Evolutionary conservation across 1,139 yeast genomes (phyloP).

Genomic region (Kurtzmaniella quercitrusa): DNA sequence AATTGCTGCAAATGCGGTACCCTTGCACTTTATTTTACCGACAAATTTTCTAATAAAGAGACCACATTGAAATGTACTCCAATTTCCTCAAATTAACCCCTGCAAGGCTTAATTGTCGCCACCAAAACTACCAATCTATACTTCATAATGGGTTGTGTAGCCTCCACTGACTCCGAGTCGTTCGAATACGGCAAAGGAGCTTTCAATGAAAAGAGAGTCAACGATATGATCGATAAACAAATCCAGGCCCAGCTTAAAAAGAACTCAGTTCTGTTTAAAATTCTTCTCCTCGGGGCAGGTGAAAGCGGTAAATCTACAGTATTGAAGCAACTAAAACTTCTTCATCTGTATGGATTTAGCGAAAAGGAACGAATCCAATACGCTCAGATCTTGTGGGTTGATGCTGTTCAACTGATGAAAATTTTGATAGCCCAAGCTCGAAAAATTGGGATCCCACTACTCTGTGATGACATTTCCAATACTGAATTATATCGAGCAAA

Average conservation of each 20-base stretch:
- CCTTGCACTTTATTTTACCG: background rate
- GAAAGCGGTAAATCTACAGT: conserved; percentile 97
- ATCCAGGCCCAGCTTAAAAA: conserved; percentile 51
- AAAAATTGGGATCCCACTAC: conserved; percentile 53
- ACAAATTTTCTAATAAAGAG: background rate
- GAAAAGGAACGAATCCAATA: conserved; percentile 78
- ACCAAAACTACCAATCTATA: background rate
- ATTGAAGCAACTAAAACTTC: conserved; percentile 81
- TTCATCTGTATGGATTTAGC: conserved; percentile 85
- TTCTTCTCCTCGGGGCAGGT: conserved; percentile 85
- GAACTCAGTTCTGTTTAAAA: conserved; percentile 50
- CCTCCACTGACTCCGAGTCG: conserved; percentile 47
- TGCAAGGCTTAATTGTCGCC: background rate
- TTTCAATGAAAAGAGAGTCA: conserved; percentile 46
- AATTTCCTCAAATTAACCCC: background rate
- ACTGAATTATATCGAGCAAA: conserved; percentile 40
- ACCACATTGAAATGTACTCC: background rate
- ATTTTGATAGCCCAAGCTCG: conserved; percentile 72
- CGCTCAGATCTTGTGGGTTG: conserved; percentile 91
- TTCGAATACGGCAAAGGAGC: conserved; percentile 31
- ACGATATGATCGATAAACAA: conserved; percentile 67
- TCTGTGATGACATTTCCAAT: conserved; percentile 54
- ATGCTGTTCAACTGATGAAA: conserved; percentile 85
- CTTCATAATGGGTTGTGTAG: conserved; percentile 58
- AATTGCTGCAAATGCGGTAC: conserved; percentile 2